phyloP scores from a whole-genome alignment of 306 rosid genomes.

The cucumber (Cucumis sativus) region Cucumber_9930_V3 NC_026660.2:30264501-30265000 shows the following conservation, averaged over 20 bases:
- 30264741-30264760: neutral
- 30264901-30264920: neutral
- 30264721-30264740: neutral
- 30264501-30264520: too few species aligned
- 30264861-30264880: constrained; percentile 9
- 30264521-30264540: too few species aligned
- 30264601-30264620: too few species aligned
- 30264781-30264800: neutral
- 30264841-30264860: constrained; percentile 7
- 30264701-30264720: neutral
- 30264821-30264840: constrained; percentile 4
- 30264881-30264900: constrained; percentile 9
- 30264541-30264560: too few species aligned
- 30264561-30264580: too few species aligned
- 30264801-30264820: constrained; percentile 4
- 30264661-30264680: too few species aligned
- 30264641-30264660: too few species aligned
- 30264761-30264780: neutral
- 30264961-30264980: neutral
- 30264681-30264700: too few species aligned
- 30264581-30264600: too few species aligned
- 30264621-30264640: too few species aligned
- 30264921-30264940: constrained; percentile 7
- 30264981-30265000: neutral
- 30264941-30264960: constrained; percentile 1